Evolutionary conservation across 768 basidiomycete genomes (phyloP).

Genomic region (Infundibulicybe gibba): DNA sequence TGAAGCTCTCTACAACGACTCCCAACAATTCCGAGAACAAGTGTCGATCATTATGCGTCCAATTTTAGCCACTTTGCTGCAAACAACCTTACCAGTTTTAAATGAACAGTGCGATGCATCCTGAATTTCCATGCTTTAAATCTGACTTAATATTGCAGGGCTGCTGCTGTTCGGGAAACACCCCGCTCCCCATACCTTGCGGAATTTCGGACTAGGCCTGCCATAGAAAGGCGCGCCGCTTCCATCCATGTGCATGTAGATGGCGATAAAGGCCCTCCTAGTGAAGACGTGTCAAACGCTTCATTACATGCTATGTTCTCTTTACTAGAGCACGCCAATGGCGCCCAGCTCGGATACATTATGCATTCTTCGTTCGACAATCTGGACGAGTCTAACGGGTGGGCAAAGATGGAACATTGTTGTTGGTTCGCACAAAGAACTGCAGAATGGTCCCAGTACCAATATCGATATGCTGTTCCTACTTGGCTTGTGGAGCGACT

Average conservation of each 20-base stretch:
- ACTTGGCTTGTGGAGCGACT: constrained; percentile 81
- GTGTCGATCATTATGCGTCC: constrained; percentile 68
- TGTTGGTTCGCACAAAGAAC: constrained; percentile 78
- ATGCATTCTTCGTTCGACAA: constrained; percentile 72
- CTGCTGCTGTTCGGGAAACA: constrained; percentile 59
- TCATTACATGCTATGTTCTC: constrained; percentile 68
- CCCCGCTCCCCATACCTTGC: constrained; percentile 76
- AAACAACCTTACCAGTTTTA: constrained; percentile 54
- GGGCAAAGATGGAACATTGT: constrained; percentile 69
- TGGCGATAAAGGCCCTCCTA: constrained; percentile 81
- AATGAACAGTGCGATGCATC: constrained; percentile 60
- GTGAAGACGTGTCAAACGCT: constrained; percentile 69
- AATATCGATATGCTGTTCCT: constrained; percentile 89
- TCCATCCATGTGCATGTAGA: constrained; percentile 89
- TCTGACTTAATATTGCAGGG: constrained; percentile 33
- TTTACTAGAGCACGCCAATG: constrained; percentile 73
- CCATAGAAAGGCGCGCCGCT: constrained; percentile 77
- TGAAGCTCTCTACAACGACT: constrained; percentile 75
- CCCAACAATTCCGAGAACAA: constrained; percentile 69
- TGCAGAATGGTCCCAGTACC: constrained; percentile 89
- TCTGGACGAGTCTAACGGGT: constrained; percentile 58
- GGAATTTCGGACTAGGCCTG: constrained; percentile 80
- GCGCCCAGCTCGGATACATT: constrained; percentile 66
- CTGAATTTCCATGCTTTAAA: constrained; percentile 5
- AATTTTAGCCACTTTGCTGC: constrained; percentile 62